Conservation (phyloP, 2,329 filamentous ascomycete species). For the Teratosphaeria gauchensis region DNA sequence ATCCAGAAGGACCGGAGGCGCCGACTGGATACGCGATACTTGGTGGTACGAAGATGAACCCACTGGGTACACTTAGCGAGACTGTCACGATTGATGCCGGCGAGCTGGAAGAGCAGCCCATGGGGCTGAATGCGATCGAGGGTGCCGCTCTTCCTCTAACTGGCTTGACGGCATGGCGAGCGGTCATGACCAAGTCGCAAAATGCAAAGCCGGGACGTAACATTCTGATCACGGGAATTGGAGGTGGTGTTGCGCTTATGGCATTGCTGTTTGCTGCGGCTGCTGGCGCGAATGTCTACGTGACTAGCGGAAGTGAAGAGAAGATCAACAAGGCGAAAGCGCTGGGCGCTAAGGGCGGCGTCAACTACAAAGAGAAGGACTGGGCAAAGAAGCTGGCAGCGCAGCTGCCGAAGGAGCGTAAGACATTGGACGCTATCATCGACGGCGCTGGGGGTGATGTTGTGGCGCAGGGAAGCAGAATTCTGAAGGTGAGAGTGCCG, state of each 20-base stretch:
- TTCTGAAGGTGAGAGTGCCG: slow-evolving; percentile 51
- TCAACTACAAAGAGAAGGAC: slow-evolving; percentile 63
- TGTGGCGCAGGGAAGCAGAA: slow-evolving; percentile 53
- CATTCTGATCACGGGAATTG: slow-evolving; percentile 81
- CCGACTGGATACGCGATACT: slow-evolving; percentile 49
- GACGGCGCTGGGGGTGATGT: slow-evolving; percentile 87
- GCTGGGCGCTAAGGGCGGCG: slow-evolving; percentile 72
- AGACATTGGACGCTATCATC: slow-evolving; percentile 70
- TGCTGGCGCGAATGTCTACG: slow-evolving; percentile 66
- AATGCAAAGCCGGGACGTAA: slow-evolving; percentile 58
- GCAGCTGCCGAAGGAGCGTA: slow-evolving; percentile 54
- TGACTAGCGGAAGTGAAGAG: slow-evolving; percentile 62
- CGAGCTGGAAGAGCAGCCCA: slow-evolving; percentile 68
- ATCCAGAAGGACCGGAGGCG: slow-evolving; percentile 64
- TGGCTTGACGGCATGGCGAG: slow-evolving; percentile 81
- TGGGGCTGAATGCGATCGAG: slow-evolving; percentile 61
- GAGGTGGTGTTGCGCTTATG: slow-evolving; percentile 81
- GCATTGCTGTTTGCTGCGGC: slow-evolving; percentile 70
- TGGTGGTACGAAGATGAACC: slow-evolving; percentile 57
- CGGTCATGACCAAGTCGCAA: slow-evolving; percentile 67
- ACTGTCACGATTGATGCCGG: slow-evolving; percentile 57
- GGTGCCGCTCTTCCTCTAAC: slow-evolving; percentile 78
- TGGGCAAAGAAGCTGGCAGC: slow-evolving; percentile 70
- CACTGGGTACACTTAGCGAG: slow-evolving; percentile 65
- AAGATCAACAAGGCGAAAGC: slow-evolving; percentile 65